Evolutionary conservation across 768 basidiomycete genomes (phyloP).

Genomic region (Pulveroboletus sp.): DNA sequence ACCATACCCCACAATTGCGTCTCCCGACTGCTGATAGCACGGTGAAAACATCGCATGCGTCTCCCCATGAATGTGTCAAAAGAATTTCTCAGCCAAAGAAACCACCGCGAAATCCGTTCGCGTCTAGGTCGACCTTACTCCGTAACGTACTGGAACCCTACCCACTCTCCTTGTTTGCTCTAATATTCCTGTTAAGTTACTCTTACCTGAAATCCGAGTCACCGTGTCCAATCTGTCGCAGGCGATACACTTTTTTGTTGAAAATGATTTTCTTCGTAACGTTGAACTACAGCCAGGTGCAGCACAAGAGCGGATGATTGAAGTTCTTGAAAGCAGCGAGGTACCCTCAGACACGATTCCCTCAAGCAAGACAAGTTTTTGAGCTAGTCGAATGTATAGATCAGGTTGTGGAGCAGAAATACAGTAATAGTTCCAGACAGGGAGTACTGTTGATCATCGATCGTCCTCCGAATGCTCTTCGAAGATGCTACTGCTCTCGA

Average conservation of each 20-base stretch:
- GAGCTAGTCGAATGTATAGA: background rate
- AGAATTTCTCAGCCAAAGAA: slow-evolving; percentile 45
- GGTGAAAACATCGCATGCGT: slow-evolving; percentile 4
- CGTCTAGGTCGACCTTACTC: slow-evolving; percentile 65
- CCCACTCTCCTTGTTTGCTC: background rate
- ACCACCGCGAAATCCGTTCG: slow-evolving; percentile 62
- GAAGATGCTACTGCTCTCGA: slow-evolving; percentile 32
- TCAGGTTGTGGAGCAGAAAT: background rate
- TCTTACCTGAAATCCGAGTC: slow-evolving; percentile 81
- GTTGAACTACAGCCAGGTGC: slow-evolving; percentile 84
- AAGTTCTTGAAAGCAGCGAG: slow-evolving; percentile 45
- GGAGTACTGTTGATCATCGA: slow-evolving; percentile 3
- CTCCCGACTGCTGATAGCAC: slow-evolving; percentile 6
- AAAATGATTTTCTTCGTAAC: slow-evolving; percentile 79
- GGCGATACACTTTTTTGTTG: slow-evolving; percentile 85
- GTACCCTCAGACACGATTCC: background rate
- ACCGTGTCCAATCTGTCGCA: slow-evolving; percentile 92
- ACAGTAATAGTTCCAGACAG: background rate
- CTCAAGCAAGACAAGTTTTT: background rate
- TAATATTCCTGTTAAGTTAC: slow-evolving; percentile 47
- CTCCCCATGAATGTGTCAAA: slow-evolving; percentile 10
- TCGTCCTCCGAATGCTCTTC: slow-evolving; percentile 25
- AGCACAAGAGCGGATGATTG: slow-evolving; percentile 59
- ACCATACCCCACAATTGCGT: slow-evolving; percentile 7
- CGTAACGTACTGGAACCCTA: slow-evolving; percentile 58